These are phyloP conservation scores for Arthrinium phaeospermum DNA, from an alignment of 2,329 filamentous ascomycete species.

Conservation along the genomic window DNA sequence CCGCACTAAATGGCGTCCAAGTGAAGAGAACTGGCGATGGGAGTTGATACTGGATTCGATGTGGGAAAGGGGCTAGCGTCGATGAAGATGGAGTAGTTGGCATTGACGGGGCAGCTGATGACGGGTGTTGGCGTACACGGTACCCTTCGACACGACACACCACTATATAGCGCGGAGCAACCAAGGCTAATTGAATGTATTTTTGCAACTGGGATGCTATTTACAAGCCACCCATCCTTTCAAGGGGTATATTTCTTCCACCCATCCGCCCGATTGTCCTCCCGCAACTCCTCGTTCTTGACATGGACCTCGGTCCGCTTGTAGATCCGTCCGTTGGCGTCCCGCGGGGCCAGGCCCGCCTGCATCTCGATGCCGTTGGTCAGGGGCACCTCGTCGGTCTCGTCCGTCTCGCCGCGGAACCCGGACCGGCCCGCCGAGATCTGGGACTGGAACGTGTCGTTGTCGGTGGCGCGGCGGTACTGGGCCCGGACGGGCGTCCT, in stretches of 20 bases:
- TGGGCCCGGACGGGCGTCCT: background rate
- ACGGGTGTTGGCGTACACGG: too few relatives aligned
- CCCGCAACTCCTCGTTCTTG: background rate
- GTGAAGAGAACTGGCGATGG: too few relatives aligned
- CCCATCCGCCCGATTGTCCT: background rate
- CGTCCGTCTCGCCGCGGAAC: background rate
- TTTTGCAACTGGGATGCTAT: too few relatives aligned
- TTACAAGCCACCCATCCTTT: too few relatives aligned
- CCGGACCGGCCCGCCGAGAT: background rate
- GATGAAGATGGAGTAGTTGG: too few relatives aligned
- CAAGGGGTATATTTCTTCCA: background rate
- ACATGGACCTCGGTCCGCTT: background rate
- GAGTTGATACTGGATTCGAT: too few relatives aligned
- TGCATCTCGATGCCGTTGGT: background rate
- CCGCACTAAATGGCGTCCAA: too few relatives aligned
- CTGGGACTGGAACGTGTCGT: conserved; percentile 8
- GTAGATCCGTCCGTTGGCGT: background rate
- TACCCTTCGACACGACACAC: too few relatives aligned
- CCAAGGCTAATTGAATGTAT: too few relatives aligned
- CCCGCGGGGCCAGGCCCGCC: background rate
- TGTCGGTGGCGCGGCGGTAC: conserved; percentile 1
- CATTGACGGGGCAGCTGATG: too few relatives aligned
- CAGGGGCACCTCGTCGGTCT: conserved; percentile 1
- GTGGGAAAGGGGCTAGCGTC: too few relatives aligned
- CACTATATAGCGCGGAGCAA: too few relatives aligned